Percentiles rank a stretch among this genome's conserved stretches.
phyloP scores from a whole-genome alignment of 495 filamentous ascomycete species.

The Schizothecium vesticola region DNA sequence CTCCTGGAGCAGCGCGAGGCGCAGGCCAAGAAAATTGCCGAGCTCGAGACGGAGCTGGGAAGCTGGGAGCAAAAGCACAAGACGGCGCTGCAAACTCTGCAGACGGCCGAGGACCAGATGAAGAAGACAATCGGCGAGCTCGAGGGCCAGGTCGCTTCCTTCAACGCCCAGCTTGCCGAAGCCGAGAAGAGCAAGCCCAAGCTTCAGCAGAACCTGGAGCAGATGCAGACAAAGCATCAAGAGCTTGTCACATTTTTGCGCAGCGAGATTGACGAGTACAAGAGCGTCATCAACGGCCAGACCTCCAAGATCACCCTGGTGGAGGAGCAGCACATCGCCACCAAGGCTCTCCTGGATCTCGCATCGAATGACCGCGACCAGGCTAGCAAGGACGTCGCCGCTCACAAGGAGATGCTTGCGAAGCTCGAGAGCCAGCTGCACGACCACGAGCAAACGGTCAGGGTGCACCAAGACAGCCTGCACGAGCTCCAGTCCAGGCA shows the following conservation, averaged over 20 bases:
- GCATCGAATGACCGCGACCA: slow-evolving; percentile 42
- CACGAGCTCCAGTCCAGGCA: slow-evolving; percentile 41
- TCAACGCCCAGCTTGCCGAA: slow-evolving; percentile 35
- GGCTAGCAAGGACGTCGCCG: slow-evolving; percentile 39
- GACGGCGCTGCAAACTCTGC: slow-evolving; percentile 62
- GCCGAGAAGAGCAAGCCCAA: slow-evolving; percentile 27
- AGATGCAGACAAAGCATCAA: slow-evolving; percentile 51
- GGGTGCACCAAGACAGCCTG: slow-evolving; percentile 44
- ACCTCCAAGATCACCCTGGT: slow-evolving; percentile 58
- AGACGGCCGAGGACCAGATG: slow-evolving; percentile 67
- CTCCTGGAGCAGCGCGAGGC: slow-evolving; percentile 27
- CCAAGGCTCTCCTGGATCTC: slow-evolving; percentile 54
- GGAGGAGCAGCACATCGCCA: slow-evolving; percentile 57
- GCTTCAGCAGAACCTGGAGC: slow-evolving; percentile 29
- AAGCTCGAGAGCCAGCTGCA: slow-evolving; percentile 55
- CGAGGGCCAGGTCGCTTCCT: slow-evolving; percentile 47
- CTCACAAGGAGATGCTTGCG: slow-evolving; percentile 48
- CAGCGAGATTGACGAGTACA: slow-evolving; percentile 73
- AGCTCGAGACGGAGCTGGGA: slow-evolving; percentile 69
- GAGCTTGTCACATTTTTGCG: slow-evolving; percentile 62
- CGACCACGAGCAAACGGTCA: slow-evolving; percentile 47
- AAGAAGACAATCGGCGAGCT: slow-evolving; percentile 65
- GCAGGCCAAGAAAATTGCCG: slow-evolving; percentile 59
- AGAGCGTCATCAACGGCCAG: slow-evolving; percentile 59
- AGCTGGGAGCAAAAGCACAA: slow-evolving; percentile 73